Conservation (phyloP, 2,329 filamentous ascomycete species). For the Penicillium verrucosum region DNA sequence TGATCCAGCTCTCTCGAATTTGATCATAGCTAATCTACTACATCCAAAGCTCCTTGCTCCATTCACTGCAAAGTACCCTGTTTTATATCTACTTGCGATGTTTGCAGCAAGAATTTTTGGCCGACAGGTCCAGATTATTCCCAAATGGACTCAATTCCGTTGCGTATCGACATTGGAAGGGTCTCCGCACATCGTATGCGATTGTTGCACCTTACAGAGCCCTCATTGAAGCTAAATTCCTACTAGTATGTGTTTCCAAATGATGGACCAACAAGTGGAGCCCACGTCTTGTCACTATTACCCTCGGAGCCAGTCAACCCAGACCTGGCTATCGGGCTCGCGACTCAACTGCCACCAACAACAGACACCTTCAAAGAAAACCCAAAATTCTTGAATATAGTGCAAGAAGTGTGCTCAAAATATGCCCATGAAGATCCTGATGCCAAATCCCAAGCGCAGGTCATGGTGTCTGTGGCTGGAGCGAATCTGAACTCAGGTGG, state of each 20-base stretch:
- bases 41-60: background rate
- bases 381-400: conserved; percentile 52
- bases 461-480: conserved; percentile 58
- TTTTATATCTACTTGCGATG: conserved; percentile 17
- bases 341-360: conserved; percentile 54
- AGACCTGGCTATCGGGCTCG: conserved; percentile 55
- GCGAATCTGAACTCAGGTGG: conserved; percentile 53
- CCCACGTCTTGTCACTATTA: conserved; percentile 55
- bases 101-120: conserved; percentile 21
- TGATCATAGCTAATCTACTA: background rate
- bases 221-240: conserved; percentile 14
- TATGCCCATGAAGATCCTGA: conserved; percentile 56
- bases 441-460: conserved; percentile 57
- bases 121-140: conserved; percentile 18
- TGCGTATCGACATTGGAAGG: conserved; percentile 38
- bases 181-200: conserved; percentile 40
- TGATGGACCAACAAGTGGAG: conserved; percentile 35
- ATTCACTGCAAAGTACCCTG: background rate
- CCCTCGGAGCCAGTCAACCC: conserved; percentile 53
- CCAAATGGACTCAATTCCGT: conserved; percentile 28
- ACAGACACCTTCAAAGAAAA: conserved; percentile 57
- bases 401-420: conserved; percentile 55
- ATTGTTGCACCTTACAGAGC: background rate
- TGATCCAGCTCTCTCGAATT: background rate
- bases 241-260: conserved; percentile 51